Percentiles rank a stretch among this genome's conserved stretches.
These are phyloP conservation scores for Fragilaria crotonensis DNA, from an alignment of 108 stramenopile species.

Conservation along the genomic window DNA sequence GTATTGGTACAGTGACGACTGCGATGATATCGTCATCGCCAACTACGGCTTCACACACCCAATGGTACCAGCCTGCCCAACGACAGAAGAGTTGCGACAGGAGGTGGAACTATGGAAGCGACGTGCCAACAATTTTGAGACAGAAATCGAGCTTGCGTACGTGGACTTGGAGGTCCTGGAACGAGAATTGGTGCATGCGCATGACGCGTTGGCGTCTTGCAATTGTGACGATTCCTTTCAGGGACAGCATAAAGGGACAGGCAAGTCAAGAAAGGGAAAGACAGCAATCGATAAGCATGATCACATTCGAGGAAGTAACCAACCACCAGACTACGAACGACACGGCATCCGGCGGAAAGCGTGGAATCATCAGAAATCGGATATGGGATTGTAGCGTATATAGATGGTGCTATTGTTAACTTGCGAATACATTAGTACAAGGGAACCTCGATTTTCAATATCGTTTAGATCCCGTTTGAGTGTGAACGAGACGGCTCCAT, in stretches of 20 bases:
- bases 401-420: background rate
- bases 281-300: background rate
- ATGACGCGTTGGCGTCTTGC: constrained; percentile 2
- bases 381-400: background rate
- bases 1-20: constrained; percentile 78
- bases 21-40: constrained; percentile 67
- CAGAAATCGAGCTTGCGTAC: constrained; percentile 20
- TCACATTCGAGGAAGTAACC: background rate
- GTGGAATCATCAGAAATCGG: constrained; percentile 4
- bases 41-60: constrained; percentile 78
- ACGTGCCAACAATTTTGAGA: constrained; percentile 13
- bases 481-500: background rate
- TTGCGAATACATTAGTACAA: background rate
- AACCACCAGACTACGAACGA: background rate
- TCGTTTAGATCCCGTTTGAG: background rate
- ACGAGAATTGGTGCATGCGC: constrained; percentile 21
- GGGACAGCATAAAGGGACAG: background rate
- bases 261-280: background rate
- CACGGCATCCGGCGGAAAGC: constrained; percentile 2
- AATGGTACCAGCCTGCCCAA: constrained; percentile 36
- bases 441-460: background rate
- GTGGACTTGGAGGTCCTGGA: constrained; percentile 12
- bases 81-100: constrained; percentile 24
- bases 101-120: constrained; percentile 19
- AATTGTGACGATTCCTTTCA: background rate